Evolutionary conservation across 441 rosid species (phyloP), one percentile per base, ranked within the genome.

Genomic region (Breynia disticha): DNA sequence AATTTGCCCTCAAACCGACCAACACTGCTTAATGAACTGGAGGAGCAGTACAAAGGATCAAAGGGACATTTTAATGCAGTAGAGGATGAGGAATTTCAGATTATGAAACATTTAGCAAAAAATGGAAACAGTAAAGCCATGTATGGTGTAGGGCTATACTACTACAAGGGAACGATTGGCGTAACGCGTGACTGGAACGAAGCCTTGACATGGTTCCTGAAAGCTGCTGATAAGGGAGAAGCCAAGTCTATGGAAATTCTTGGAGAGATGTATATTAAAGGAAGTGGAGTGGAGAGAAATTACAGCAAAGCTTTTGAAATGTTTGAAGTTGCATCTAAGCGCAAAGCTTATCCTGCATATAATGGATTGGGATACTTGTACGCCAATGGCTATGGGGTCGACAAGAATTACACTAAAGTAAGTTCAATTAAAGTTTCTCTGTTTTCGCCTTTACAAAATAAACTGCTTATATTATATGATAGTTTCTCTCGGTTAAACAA

Each of bases 331-430:
- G 56, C 56, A 4, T 52, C 56, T 2, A 35, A 38, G 16, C 56
- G n/a, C 17, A 41, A 52, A 15, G 41, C 37, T 52, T 52, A 52
- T 19, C 37, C 56, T 2, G 56, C 56, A 5, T 52, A 52, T 37
- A 52, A 52, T 35, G 56, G 56, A 37, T 22, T 52, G 44, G 56
- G 56, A 13, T 52, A 52, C 35, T 38, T 52, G 11, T 52, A 52
- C 37, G 56, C 35, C 17, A 28, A 28, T 16, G 56, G 56, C 11
- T 52, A 52, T 52, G 56, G 56, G 37, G 43, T 52, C 1, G 56
- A 52, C 22, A 32, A 52, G 44, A 52, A 52, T 21, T 28, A 52
- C 19, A 52, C 56, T 42, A 32, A 32, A 37, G 56, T 52, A 32
- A 28, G 56, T 37, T 4, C 43, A 7, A 24, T 39, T 39, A 9